phyloP scores from a whole-genome alignment of 805 yeast species.

The Lipomyces orientalis region DNA sequence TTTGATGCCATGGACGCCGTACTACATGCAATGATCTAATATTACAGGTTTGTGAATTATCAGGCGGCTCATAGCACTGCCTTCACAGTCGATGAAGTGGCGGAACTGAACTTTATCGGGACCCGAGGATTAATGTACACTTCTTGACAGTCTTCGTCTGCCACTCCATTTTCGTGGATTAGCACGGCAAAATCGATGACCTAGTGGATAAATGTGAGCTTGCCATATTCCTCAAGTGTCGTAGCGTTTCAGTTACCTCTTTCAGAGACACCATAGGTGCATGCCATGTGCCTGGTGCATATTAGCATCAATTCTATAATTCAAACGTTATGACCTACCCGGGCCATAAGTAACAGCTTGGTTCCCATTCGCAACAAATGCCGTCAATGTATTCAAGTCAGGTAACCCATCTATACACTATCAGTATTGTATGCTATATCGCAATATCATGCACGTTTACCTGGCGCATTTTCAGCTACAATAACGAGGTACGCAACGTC shows the following conservation, averaged over 20 bases:
- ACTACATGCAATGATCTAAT: background rate
- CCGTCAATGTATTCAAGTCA: slow-evolving; percentile 62
- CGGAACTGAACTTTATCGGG: slow-evolving; percentile 43
- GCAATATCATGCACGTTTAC: slow-evolving; percentile 10
- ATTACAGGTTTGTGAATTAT: background rate
- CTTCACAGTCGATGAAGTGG: background rate
- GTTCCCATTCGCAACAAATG: slow-evolving; percentile 78
- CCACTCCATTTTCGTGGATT: slow-evolving; percentile 80
- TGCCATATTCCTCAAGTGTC: background rate
- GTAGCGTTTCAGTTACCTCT: slow-evolving; percentile 41
- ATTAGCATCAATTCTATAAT: background rate
- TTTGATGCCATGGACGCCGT: background rate
- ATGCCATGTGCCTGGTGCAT: slow-evolving; percentile 74
- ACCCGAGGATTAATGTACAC: slow-evolving; percentile 67
- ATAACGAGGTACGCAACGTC: slow-evolving; percentile 74
- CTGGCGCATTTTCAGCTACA: slow-evolving; percentile 64
- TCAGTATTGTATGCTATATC: background rate
- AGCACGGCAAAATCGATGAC: slow-evolving; percentile 84
- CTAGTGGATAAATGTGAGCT: background rate
- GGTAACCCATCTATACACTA: slow-evolving; percentile 58
- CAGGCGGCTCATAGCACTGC: background rate
- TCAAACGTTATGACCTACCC: slow-evolving; percentile 15
- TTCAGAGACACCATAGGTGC: slow-evolving; percentile 93
- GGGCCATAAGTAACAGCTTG: slow-evolving; percentile 72
- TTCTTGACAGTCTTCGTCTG: slow-evolving; percentile 83